Conservation (phyloP, 139 green algal genomes). For the Closterium sp. region DNA sequence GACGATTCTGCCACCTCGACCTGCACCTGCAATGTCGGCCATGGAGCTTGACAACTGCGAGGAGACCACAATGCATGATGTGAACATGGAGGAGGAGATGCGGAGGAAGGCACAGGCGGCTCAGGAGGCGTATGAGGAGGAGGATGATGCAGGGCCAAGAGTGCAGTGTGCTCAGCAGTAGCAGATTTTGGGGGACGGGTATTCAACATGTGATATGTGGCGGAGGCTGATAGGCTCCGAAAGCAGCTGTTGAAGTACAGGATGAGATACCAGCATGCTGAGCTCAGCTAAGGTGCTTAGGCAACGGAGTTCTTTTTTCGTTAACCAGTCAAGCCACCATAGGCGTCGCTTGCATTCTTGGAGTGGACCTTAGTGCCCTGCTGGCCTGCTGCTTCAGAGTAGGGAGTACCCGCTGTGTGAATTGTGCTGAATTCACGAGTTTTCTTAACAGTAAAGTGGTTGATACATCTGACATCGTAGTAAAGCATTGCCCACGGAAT, state of each 20-base stretch:
- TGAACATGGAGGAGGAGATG: slow-evolving; percentile 90
- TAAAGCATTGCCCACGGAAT: too few species aligned
- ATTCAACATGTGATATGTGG: neutral
- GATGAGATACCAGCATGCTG: neutral
- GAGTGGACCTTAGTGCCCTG: too few species aligned
- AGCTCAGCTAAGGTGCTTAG: neutral
- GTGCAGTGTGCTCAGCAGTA: slow-evolving; percentile 97
- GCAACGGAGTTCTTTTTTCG: neutral
- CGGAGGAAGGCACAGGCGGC: slow-evolving; percentile 64
- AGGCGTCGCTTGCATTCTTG: too few species aligned
- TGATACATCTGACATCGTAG: too few species aligned
- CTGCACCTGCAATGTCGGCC: slow-evolving; percentile 20
- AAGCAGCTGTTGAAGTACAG: neutral
- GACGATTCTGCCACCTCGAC: slow-evolving; percentile 42
- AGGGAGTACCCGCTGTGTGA: too few species aligned
- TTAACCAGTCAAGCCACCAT: neutral
- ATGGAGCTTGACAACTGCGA: slow-evolving; percentile 79
- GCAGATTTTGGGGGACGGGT: neutral
- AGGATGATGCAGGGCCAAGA: slow-evolving; percentile 62
- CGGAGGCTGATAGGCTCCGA: too few species aligned
- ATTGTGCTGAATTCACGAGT: too few species aligned
- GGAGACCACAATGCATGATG: slow-evolving; percentile 66
- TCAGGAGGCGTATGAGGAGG: slow-evolving; percentile 79
- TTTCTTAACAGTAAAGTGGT: too few species aligned
- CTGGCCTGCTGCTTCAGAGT: too few species aligned